A percentile compares a stretch with the other conserved stretches of the same genome.
phyloP scores from a whole-genome alignment of 1,284 basidiomycete genomes.

The Cryptococcus hybrid region DNA sequence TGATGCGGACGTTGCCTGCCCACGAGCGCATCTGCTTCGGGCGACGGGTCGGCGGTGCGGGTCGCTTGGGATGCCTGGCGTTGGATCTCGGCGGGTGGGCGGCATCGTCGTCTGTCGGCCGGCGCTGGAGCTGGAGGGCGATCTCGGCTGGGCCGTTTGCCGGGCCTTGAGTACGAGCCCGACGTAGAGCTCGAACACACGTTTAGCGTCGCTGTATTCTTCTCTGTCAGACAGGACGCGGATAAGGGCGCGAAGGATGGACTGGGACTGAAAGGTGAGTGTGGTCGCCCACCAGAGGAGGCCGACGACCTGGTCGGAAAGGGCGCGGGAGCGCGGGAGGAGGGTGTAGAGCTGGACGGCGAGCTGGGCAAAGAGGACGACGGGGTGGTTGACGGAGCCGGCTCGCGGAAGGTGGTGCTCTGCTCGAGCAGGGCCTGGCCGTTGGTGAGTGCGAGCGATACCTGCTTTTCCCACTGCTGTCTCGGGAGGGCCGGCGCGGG shows the following conservation, averaged over 20 bases:
- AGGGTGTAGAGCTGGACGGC: slow-evolving; percentile 54
- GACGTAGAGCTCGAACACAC: slow-evolving; percentile 76
- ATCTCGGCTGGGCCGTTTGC: slow-evolving; percentile 57
- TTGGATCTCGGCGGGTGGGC: slow-evolving; percentile 16
- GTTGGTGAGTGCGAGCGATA: slow-evolving; percentile 58
- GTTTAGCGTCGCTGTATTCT: slow-evolving; percentile 65
- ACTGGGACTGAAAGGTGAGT: slow-evolving; percentile 85
- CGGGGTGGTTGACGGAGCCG: slow-evolving; percentile 72
- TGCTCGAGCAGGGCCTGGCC: slow-evolving; percentile 65
- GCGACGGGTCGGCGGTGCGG: not conserved
- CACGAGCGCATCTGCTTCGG: no score
- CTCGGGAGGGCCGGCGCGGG: not conserved
- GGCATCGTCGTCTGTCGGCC: slow-evolving; percentile 34
- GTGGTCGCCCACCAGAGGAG: slow-evolving; percentile 88
- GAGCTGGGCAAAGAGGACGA: slow-evolving; percentile 80
- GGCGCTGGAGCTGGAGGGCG: slow-evolving; percentile 43
- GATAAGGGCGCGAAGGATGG: slow-evolving; percentile 76
- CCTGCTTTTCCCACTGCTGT: slow-evolving; percentile 36
- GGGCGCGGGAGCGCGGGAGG: not conserved
- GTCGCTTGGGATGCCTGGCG: slow-evolving; percentile 12
- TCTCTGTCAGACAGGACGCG: slow-evolving; percentile 66
- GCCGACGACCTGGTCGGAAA: slow-evolving; percentile 47
- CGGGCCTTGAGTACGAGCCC: slow-evolving; percentile 76
- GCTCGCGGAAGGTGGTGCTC: slow-evolving; percentile 74
- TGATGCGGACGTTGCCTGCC: slow-evolving; percentile 20